These are phyloP conservation scores for Lactarius pseudohatsudake DNA, from an alignment of 768 basidiomycete species.

Conservation along the genomic window DNA sequence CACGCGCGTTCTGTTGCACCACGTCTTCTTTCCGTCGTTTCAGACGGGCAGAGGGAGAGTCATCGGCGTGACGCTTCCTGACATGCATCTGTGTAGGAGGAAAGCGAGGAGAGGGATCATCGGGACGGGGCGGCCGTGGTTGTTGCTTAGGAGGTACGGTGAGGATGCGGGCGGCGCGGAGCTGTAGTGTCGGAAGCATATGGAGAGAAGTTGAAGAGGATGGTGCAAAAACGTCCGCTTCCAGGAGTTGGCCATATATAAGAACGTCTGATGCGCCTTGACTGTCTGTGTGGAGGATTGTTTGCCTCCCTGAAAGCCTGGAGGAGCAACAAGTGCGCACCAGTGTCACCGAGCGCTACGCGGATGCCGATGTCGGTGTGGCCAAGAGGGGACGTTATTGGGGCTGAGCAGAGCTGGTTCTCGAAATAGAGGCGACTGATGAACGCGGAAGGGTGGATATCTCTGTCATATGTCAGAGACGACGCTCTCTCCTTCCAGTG, in stretches of 20 bases:
- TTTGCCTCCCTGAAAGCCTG: neutral
- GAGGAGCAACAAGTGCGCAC: slow-evolving; percentile 40
- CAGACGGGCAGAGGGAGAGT: slow-evolving; percentile 24
- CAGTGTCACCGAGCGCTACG: slow-evolving; percentile 67
- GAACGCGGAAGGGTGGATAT: slow-evolving; percentile 65
- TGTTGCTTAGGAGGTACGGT: slow-evolving; percentile 41
- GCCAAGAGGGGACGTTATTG: slow-evolving; percentile 37
- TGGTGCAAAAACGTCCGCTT: slow-evolving; percentile 23
- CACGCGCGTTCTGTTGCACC: slow-evolving; percentile 36
- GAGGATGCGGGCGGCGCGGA: slow-evolving; percentile 60
- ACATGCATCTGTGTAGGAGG: slow-evolving; percentile 44
- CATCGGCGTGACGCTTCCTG: slow-evolving; percentile 32
- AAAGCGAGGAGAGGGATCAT: slow-evolving; percentile 75
- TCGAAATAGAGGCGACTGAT: slow-evolving; percentile 69
- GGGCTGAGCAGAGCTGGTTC: slow-evolving; percentile 58
- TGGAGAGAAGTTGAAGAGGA: slow-evolving; percentile 30
- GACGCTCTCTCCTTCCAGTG: neutral
- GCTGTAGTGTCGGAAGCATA: slow-evolving; percentile 38
- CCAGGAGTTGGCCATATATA: slow-evolving; percentile 45
- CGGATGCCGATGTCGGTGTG: slow-evolving; percentile 60
- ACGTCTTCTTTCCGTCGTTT: slow-evolving; percentile 36
- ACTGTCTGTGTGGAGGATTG: slow-evolving; percentile 45
- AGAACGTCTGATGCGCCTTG: slow-evolving; percentile 69
- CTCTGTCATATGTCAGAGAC: slow-evolving; percentile 42
- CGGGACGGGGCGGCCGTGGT: slow-evolving; percentile 57